Percentiles rank a stretch among this genome's conserved stretches.
phyloP scores from a whole-genome alignment of 2,329 filamentous ascomycete genomes.

The Neofusicoccum kwambonambiense region DNA sequence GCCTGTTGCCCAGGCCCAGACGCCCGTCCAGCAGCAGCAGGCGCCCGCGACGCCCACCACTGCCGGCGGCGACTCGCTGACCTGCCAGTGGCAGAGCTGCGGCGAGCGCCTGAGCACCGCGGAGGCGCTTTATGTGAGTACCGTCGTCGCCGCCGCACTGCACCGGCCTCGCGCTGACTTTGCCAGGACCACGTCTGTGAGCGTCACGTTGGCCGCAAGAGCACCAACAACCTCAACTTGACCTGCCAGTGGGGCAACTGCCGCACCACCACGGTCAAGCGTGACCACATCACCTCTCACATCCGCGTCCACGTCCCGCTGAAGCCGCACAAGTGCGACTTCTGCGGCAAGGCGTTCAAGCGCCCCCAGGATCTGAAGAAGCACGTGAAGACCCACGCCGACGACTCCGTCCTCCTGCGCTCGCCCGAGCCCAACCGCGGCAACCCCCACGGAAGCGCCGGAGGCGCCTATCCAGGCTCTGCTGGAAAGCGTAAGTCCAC shows the following conservation, averaged over 20 bases:
- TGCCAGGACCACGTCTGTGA: conserved; percentile 93
- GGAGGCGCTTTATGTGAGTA: conserved; percentile 60
- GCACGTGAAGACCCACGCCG: conserved; percentile 98
- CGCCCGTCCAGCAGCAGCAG: not conserved
- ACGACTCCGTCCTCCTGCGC: conserved; percentile 77
- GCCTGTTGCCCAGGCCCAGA: not conserved
- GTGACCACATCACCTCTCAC: conserved; percentile 98
- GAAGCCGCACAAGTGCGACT: conserved; percentile 98
- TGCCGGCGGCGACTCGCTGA: conserved; percentile 44
- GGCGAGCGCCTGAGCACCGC: conserved; percentile 58
- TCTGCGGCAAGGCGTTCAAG: conserved; percentile 99
- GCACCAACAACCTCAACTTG: conserved; percentile 96
- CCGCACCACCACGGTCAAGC: conserved; percentile 95
- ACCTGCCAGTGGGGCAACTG: conserved; percentile 97
- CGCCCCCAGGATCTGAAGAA: conserved; percentile 98
- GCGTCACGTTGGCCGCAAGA: conserved; percentile 96
- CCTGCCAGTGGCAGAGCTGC: conserved; percentile 63
- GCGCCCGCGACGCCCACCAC: conserved; percentile 22
- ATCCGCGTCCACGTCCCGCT: conserved; percentile 98
- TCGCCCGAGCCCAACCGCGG: conserved; percentile 60
- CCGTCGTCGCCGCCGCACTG: not conserved
- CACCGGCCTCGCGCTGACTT: conserved; percentile 22
- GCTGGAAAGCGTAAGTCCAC: conserved; percentile 41
- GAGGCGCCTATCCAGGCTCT: conserved; percentile 33
- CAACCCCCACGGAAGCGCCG: conserved; percentile 35